Conservation (phyloP, 2,329 filamentous ascomycete genomes). For the Xylaria sp. region DNA sequence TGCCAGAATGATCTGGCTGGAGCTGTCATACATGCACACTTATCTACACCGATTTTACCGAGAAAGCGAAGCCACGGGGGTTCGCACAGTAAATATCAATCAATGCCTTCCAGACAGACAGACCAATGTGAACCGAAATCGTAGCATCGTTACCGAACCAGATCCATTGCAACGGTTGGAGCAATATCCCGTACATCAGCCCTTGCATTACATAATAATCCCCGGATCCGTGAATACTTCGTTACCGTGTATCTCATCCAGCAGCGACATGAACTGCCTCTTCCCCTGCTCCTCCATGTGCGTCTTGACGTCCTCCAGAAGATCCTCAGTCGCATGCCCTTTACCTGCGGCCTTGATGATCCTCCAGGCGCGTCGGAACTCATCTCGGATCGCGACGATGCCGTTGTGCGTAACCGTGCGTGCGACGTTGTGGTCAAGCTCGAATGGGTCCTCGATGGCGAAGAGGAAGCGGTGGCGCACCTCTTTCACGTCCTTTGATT, state of each 20-base stretch:
- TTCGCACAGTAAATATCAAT: neutral
- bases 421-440: conserved; percentile 87
- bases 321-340: conserved; percentile 53
- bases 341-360: conserved; percentile 69
- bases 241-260: conserved; percentile 55
- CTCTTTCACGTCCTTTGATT: conserved; percentile 66
- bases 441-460: conserved; percentile 92
- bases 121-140: neutral
- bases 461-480: conserved; percentile 84
- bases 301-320: conserved; percentile 63
- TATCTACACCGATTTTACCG: conserved; percentile 1
- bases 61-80: neutral
- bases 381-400: conserved; percentile 82
- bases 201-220: neutral
- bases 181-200: neutral
- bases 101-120: neutral
- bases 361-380: conserved; percentile 82
- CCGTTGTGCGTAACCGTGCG: conserved; percentile 85
- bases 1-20: neutral
- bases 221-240: conserved; percentile 24
- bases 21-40: neutral
- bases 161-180: neutral
- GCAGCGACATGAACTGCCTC: conserved; percentile 51
- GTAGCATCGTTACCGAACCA: conserved; percentile 15
- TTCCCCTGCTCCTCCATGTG: conserved; percentile 50